phyloP scores from a whole-genome alignment of 306 rosid genomes.

The Casuarina equisetifolia region DNA sequence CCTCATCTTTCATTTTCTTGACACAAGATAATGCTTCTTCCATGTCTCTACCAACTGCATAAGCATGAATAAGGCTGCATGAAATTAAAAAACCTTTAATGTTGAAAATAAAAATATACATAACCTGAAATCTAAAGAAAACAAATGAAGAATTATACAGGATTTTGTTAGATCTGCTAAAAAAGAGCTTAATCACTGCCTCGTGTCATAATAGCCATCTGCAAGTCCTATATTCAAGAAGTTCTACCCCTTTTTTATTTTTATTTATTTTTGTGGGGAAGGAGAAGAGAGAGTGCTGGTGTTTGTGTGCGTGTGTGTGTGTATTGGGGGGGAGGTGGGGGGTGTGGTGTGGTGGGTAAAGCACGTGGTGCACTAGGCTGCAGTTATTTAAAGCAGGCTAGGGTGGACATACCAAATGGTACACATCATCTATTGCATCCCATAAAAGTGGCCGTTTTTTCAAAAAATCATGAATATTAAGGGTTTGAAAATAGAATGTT shows the following conservation, averaged over 20 bases:
- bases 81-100: conserved; percentile 34
- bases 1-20: conserved; percentile 89
- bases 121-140: not conserved
- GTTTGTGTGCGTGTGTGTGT: too few species aligned
- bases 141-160: not conserved
- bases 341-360: not conserved
- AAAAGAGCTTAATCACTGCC: not conserved
- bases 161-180: not conserved
- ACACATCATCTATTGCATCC: not conserved
- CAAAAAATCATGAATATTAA: conserved; percentile 19
- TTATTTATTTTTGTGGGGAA: too few species aligned
- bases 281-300: too few species aligned
- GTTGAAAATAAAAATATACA: conserved; percentile 14
- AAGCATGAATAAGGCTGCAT: conserved; percentile 98
- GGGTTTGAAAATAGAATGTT: conserved; percentile 17
- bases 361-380: not conserved
- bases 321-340: too few species aligned
- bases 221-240: not conserved
- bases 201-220: not conserved
- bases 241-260: too few species aligned
- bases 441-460: conserved; percentile 11
- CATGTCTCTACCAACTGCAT: conserved; percentile 99
- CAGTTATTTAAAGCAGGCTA: not conserved
- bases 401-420: conserved; percentile 5
- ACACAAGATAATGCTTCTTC: conserved; percentile 93